A percentile compares a stretch with the other conserved stretches of the same genome.
Conservation (phyloP, 306 rosid species). For the cucumber (Cucumis sativus) region DNA sequence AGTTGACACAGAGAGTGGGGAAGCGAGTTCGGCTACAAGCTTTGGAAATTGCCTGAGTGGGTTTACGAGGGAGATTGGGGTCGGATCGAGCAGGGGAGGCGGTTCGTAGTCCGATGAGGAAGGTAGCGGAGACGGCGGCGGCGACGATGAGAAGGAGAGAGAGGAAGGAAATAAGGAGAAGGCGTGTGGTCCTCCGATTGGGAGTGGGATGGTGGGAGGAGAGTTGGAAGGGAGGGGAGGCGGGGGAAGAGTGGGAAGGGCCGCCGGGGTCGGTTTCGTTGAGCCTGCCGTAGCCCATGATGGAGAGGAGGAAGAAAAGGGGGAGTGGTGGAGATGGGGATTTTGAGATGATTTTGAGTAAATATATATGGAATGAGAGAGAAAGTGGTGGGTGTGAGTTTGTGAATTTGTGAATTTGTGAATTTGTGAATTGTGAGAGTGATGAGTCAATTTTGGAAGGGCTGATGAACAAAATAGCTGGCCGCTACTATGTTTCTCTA, state of each 20-base stretch:
- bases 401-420: too few relatives aligned
- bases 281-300: conserved; percentile 54
- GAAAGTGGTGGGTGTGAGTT: conserved; percentile 7
- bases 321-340: background rate
- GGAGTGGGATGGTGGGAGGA: background rate
- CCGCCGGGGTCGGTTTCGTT: conserved; percentile 15
- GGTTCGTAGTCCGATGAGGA: conserved; percentile 11
- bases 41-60: conserved; percentile 60
- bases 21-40: conserved; percentile 52
- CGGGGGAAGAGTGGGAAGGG: background rate
- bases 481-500: background rate
- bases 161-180: conserved; percentile 28
- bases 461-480: background rate
- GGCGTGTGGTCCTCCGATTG: conserved; percentile 15
- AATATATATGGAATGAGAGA: background rate
- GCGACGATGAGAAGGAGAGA: conserved; percentile 35
- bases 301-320: background rate
- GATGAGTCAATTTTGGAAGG: background rate
- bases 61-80: conserved; percentile 18
- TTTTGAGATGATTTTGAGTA: background rate
- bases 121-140: conserved; percentile 42
- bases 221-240: background rate
- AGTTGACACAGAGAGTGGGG: conserved; percentile 50
- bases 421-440: too few relatives aligned
- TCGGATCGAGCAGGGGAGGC: background rate